A percentile compares a stretch with the other conserved stretches of the same genome.
These are phyloP conservation scores for Podaxis sp. DNA, from an alignment of 768 basidiomycete species.

Conservation along the genomic window DNA sequence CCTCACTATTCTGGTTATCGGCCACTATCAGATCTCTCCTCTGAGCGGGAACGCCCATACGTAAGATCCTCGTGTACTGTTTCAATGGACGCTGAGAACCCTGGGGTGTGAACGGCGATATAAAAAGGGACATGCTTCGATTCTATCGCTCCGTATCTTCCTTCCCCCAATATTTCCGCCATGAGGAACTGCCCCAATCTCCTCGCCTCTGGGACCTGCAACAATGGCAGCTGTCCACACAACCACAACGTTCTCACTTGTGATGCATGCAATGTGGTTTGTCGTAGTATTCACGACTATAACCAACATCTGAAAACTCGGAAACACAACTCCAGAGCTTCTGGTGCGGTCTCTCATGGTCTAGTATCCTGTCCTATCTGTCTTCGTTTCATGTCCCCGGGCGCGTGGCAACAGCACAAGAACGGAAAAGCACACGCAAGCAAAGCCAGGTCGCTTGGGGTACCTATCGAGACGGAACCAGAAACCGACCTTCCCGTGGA, in stretches of 20 bases:
- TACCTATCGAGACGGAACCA: conserved; percentile 2
- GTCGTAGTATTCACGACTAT: conserved; percentile 22
- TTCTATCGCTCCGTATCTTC: not conserved
- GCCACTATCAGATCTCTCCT: no score
- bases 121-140: not conserved
- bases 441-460: not conserved
- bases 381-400: not conserved
- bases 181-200: conserved; percentile 35
- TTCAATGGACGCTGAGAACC: not conserved
- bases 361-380: conserved; percentile 5
- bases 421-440: conserved; percentile 1
- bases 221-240: conserved; percentile 26
- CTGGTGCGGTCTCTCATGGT: not conserved
- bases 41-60: no score
- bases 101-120: not conserved
- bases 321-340: not conserved
- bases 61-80: no score
- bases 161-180: not conserved
- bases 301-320: conserved; percentile 24
- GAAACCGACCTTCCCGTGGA: not conserved
- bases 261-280: conserved; percentile 36
- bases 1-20: no score
- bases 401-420: conserved; percentile 1
- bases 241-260: conserved; percentile 39
- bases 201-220: conserved; percentile 36